Conservation (phyloP, 441 rosid species). For the Theobroma grandiflorum region DNA sequence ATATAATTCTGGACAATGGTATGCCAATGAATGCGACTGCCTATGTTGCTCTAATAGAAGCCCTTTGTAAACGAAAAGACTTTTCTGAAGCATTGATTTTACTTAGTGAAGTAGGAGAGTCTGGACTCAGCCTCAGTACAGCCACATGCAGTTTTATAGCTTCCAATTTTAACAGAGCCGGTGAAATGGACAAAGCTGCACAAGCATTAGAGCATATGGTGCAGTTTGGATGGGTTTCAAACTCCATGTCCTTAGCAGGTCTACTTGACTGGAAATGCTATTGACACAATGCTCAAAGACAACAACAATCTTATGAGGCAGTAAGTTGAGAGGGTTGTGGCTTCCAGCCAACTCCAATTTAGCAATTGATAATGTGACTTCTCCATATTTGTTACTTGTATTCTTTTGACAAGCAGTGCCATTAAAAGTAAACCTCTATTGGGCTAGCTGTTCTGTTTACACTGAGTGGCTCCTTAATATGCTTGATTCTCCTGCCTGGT, state of each 20-base stretch:
- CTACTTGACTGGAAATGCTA: background rate
- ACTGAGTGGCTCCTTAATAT: background rate
- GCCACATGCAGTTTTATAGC: background rate
- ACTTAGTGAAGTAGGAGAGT: background rate
- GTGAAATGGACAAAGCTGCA: background rate
- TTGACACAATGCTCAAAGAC: background rate
- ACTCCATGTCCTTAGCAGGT: background rate
- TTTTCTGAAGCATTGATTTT: background rate
- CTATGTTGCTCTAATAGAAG: background rate
- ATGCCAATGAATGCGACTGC: background rate
- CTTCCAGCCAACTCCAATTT: background rate
- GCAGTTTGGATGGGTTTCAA: background rate
- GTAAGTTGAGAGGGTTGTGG: background rate
- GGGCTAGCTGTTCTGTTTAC: background rate
- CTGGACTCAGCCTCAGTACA: background rate
- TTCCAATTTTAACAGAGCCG: background rate
- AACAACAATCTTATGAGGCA: background rate
- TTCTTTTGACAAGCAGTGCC: background rate
- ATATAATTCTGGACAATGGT: background rate
- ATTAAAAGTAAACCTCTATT: background rate
- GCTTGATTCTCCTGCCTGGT: slow-evolving; percentile 1
- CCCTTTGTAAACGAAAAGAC: background rate
- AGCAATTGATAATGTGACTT: background rate
- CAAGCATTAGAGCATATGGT: background rate
- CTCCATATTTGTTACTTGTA: background rate